phyloP scores from a whole-genome alignment of 1,284 basidiomycete species.

The Naganishia albida region DNA sequence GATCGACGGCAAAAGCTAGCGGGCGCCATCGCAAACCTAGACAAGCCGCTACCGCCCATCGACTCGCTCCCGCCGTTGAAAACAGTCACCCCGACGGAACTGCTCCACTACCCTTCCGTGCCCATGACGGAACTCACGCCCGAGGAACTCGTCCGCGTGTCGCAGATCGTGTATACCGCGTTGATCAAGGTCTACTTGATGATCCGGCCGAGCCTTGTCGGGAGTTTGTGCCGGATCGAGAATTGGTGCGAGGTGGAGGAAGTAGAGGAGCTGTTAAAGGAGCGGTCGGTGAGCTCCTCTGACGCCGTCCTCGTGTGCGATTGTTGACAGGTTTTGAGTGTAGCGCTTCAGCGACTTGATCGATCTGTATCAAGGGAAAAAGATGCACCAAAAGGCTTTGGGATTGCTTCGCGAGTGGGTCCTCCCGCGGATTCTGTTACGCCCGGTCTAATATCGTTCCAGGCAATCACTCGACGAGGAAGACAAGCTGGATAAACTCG shows the following conservation, averaged over 20 bases:
- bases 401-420: constrained; percentile 75
- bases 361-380: constrained; percentile 88
- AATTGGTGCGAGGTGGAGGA: constrained; percentile 98
- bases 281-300: constrained; percentile 66
- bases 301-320: constrained; percentile 1
- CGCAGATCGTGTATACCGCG: constrained; percentile 93
- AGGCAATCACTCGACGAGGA: constrained; percentile 78
- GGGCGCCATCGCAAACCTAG: constrained; percentile 68
- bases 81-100: constrained; percentile 63
- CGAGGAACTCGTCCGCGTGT: constrained; percentile 78
- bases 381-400: constrained; percentile 90
- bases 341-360: constrained; percentile 90
- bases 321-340: not conserved
- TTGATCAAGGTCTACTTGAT: constrained; percentile 91
- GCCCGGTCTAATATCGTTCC: not conserved
- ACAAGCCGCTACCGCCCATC: constrained; percentile 64
- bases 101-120: constrained; percentile 71
- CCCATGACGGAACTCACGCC: constrained; percentile 70
- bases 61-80: constrained; percentile 47
- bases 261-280: constrained; percentile 82
- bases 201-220: constrained; percentile 78
- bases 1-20: constrained; percentile 82
- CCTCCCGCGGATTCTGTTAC: constrained; percentile 7
- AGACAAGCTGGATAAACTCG: constrained; percentile 75
- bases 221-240: constrained; percentile 81